Evolutionary conservation across 1,284 basidiomycete genomes (phyloP).

Genomic region (Leccinum proliferum): DNA sequence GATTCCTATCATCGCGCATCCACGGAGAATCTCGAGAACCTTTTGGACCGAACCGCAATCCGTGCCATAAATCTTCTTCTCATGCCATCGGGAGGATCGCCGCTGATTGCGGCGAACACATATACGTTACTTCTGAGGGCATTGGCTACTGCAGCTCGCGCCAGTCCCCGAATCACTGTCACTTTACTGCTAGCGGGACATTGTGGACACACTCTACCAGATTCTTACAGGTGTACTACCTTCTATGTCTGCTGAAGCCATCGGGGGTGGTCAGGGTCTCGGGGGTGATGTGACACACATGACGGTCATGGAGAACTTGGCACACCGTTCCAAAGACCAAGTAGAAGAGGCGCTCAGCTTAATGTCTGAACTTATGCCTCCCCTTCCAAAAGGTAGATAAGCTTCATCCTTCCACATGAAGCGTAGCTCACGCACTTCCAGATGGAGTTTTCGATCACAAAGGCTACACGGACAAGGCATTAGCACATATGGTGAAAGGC

Average conservation of each 20-base stretch:
- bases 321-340: conserved; percentile 95
- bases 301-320: conserved; percentile 96
- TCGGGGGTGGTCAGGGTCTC: conserved; percentile 63
- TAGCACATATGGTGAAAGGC: conserved; percentile 67
- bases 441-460: conserved; percentile 95
- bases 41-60: conserved; percentile 82
- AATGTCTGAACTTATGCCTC: conserved; percentile 86
- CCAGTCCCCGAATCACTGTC: conserved; percentile 82
- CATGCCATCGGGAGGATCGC: conserved; percentile 81
- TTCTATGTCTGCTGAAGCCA: conserved; percentile 54
- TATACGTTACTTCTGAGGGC: conserved; percentile 87
- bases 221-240: conserved; percentile 90
- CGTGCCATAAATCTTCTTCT: conserved; percentile 81
- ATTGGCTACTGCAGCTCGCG: conserved; percentile 78
- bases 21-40: conserved; percentile 77
- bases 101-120: conserved; percentile 78
- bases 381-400: conserved; percentile 80
- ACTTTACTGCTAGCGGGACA: conserved; percentile 82
- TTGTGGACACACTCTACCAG: conserved; percentile 88
- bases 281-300: conserved; percentile 89
- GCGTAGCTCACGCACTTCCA: conserved; percentile 23
- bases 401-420: background rate
- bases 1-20: conserved; percentile 86
- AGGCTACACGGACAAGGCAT: conserved; percentile 82
- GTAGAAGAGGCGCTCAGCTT: conserved; percentile 89